Conservation (phyloP, 352 stramenopile species). For the Aphanomyces euteiches region DNA sequence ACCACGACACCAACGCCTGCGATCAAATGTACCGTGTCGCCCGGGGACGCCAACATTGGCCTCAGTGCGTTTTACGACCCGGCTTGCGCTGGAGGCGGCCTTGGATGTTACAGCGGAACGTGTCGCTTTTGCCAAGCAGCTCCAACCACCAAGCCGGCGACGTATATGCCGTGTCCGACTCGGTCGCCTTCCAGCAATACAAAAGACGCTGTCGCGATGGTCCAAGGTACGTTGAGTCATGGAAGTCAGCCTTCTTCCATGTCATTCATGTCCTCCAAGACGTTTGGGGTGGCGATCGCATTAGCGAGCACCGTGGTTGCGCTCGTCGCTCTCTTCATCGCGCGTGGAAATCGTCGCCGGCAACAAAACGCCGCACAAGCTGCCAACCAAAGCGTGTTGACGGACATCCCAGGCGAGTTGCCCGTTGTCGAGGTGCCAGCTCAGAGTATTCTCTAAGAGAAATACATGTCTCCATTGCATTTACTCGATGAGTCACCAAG, state of each 20-base stretch:
- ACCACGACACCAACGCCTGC: neutral
- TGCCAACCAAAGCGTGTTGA: conserved; percentile 7
- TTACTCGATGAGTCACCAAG: too few relatives aligned
- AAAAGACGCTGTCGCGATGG: neutral
- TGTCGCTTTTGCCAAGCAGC: conserved; percentile 3
- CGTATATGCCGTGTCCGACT: neutral
- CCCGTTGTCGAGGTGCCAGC: neutral
- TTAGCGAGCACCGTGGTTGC: neutral
- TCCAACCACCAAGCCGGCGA: neutral
- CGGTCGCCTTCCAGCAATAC: neutral
- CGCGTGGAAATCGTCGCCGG: neutral
- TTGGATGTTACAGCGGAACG: neutral
- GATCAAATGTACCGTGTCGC: neutral
- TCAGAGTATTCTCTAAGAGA: too few relatives aligned
- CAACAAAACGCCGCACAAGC: neutral
- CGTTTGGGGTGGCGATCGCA: neutral
- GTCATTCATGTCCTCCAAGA: too few relatives aligned
- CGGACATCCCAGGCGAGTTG: neutral
- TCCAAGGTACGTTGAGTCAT: too few relatives aligned
- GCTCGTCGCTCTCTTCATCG: neutral
- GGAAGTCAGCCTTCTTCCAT: too few relatives aligned
- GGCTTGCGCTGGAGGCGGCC: neutral
- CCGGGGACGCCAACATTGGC: neutral
- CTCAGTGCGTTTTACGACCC: conserved; percentile 15
- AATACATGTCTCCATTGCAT: too few relatives aligned